phyloP scores from a whole-genome alignment of 176 grass and related monocot species.

The Chloris gayana region DNA sequence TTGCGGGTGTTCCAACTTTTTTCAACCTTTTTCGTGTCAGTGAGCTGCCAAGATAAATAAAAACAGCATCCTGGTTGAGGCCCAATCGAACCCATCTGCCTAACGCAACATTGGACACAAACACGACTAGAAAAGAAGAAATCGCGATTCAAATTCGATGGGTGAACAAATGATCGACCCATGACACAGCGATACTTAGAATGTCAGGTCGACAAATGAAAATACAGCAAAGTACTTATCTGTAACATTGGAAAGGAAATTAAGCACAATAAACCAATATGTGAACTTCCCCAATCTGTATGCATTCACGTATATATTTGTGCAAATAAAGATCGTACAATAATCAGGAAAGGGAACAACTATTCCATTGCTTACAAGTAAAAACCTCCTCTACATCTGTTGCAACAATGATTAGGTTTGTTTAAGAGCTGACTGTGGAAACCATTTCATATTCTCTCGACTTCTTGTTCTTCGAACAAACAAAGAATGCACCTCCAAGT shows the following conservation, averaged over 20 bases:
- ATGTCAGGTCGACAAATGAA: not conserved
- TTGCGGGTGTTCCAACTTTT: not conserved
- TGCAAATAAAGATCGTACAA: no score
- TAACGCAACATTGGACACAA: not conserved
- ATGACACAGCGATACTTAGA: not conserved
- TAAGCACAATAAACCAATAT: not conserved
- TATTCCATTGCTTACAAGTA: constrained; percentile 24
- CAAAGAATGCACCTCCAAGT: constrained; percentile 66
- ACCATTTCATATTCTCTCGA: constrained; percentile 64
- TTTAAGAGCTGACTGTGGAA: constrained; percentile 48
- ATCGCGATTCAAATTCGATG: not conserved
- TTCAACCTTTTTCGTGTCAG: not conserved
- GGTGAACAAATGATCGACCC: not conserved
- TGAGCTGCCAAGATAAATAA: not conserved
- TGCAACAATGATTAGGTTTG: constrained; percentile 5
- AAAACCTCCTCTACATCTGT: constrained; percentile 19
- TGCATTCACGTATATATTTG: constrained; percentile 16
- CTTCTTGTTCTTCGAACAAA: constrained; percentile 48
- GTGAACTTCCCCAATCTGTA: not conserved
- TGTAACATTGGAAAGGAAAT: not conserved
- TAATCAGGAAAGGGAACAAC: not conserved
- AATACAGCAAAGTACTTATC: not conserved
- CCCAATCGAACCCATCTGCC: not conserved
- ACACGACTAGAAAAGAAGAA: not conserved
- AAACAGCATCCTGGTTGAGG: not conserved